Base-by-base conservation (phyloP, 192 early-diverging fungal genomes). In the Gryganskiella cystojenkinii region DNA sequence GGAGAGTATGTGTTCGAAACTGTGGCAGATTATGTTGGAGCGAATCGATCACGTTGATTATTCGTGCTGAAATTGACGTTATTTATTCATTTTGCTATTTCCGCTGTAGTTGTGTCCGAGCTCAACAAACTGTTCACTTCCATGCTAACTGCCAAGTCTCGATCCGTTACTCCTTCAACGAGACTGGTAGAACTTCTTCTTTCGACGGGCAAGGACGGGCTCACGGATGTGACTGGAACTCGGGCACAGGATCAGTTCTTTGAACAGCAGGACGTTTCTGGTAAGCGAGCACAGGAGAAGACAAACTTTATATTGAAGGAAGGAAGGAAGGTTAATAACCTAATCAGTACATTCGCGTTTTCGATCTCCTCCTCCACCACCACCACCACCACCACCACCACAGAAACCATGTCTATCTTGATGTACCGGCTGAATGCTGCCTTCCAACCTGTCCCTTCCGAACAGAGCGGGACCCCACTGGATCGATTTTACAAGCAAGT, bases 261-360 rank as follows among this genome's bases (percentile, higher is more conserved):
- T 35, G 54, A 84, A 30, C 91, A 92, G 64, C 93, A 94, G 56
- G 93, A 94, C 72, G 89, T 94, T 0, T 87, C 89, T 27, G 86
- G 86, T 85, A 71, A 34, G 19, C 50, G 5, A 49, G 51, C 17
- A 50, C 31, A 31, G n/a, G n/a, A n/a, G n/a, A n/a, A n/a, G n/a
- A n/a, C n/a, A n/a, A n/a, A n/a, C n/a, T n/a, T n/a, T n/a, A n/a
- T n/a, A n/a, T n/a, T n/a, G n/a, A n/a, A n/a, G n/a, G n/a, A n/a
- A n/a, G n/a, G n/a, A n/a, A n/a, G n/a, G n/a, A n/a, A n/a, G n/a
- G n/a, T n/a, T n/a, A n/a, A n/a, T n/a, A n/a, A n/a, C n/a, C n/a
- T n/a, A n/a, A n/a, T n/a, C n/a, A n/a, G n/a, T n/a, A n/a, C n/a
- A n/a, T n/a, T n/a, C n/a, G n/a, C n/a, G n/a, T n/a, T n/a, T n/a